Evolutionary conservation across 2,329 filamentous ascomycete genomes (phyloP), one percentile per base, ranked within the genome.

Genomic region (Aspergillus pseudotamarii): DNA sequence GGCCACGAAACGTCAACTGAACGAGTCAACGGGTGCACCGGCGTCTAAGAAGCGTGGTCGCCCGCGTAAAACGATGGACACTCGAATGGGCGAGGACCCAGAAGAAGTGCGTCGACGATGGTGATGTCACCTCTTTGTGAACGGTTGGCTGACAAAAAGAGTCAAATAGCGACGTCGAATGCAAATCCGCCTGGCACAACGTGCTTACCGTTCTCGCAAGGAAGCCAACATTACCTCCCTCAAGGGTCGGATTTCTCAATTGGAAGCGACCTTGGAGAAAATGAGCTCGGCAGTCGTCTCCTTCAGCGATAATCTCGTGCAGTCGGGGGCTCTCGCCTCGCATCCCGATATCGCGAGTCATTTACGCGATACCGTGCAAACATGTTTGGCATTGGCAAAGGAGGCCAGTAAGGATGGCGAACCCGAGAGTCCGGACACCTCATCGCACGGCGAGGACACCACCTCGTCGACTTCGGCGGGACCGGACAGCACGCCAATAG

Each of bases 131-230:
- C n/a, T 57, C 12, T 16, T 30, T 30, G 21, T 9, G 16, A 11
- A 46, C 6, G 19, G 28, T 23, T 26, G 19, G 38, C 48, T 65
- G 38, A 64, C 41, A 0, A 19, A 19, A 5, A 11, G 30, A 6
- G 3, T 16, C 6, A 6, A 32, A 34, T 28, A 72, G 71, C 69
- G 69, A 43, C 62, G 71, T 10, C 69, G 71, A 32, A 67, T 66
- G 64, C 71, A 72, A 60, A 71, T 70, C 38, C 69, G 71, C 38
- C 62, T 71, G 43, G 71, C 69, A 19, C 71, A 72, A 63, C 68
- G 69, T 6, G 71, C 71, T 4, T 72, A 72, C 61, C 69, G 71
- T 21, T 72, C 69, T 19, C 69, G 71, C 30, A 71, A 72, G 48
- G 69, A 72, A 60, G 69, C 66, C 4, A 66, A 59, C 36, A 57